These are phyloP conservation scores for Babesia bovis DNA, from an alignment of 169 alveolate genomes.

Conservation along the genomic window DNA sequence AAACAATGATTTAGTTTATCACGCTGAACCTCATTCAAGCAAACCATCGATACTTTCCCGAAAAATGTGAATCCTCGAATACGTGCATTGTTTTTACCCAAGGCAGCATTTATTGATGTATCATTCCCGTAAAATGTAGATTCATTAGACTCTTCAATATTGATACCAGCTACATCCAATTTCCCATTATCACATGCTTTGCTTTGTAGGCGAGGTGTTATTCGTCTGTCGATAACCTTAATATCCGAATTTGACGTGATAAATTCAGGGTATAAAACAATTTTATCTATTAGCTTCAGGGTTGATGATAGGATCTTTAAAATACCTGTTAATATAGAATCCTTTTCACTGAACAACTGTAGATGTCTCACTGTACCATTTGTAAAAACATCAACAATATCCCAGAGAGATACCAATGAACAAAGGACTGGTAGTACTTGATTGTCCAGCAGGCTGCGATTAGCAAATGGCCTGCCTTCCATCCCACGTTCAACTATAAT, in stretches of 20 bases:
- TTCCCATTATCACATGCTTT: not conserved
- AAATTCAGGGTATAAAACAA: slow-evolving; percentile 38
- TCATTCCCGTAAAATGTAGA: not conserved
- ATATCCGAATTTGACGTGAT: not conserved
- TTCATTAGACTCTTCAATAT: not conserved
- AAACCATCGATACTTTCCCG: slow-evolving; percentile 22
- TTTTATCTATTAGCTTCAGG: slow-evolving; percentile 30
- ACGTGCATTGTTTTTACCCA: not conserved
- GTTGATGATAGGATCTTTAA: slow-evolving; percentile 6
- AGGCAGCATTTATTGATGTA: not conserved
- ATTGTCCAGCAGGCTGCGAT: slow-evolving; percentile 40
- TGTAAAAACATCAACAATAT: slow-evolving; percentile 3
- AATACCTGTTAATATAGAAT: not conserved
- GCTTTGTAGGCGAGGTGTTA: not conserved
- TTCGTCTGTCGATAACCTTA: not conserved
- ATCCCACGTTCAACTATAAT: slow-evolving; percentile 16
- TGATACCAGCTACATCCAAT: not conserved
- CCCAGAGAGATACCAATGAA: slow-evolving; percentile 11
- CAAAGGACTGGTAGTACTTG: slow-evolving; percentile 40
- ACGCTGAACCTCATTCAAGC: slow-evolving; percentile 16
- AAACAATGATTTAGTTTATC: slow-evolving; percentile 21
- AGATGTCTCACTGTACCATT: not conserved
- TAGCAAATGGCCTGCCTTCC: not conserved
- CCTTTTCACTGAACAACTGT: not conserved
- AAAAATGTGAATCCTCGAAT: slow-evolving; percentile 23